Percentiles rank a stretch among this genome's conserved stretches.
phyloP scores from a whole-genome alignment of 495 filamentous ascomycete species.

The Penicillium soppii region DNA sequence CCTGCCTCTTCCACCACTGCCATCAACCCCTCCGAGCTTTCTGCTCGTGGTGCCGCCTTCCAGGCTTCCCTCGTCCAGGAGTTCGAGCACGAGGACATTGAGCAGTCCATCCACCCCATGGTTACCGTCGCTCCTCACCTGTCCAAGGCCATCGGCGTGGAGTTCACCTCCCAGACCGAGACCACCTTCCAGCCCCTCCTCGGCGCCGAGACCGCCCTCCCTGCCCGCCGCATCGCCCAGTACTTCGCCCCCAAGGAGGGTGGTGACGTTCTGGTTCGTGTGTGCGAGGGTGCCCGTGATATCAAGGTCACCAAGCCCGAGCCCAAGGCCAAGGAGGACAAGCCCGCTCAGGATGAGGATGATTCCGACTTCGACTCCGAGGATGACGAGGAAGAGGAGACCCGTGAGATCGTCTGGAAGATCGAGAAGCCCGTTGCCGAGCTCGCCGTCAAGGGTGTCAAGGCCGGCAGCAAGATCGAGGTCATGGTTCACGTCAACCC shows the following conservation, averaged over 20 bases:
- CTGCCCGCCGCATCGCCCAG: constrained; percentile 77
- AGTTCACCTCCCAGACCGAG: constrained; percentile 63
- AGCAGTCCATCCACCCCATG: constrained; percentile 91
- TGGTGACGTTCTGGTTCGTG: constrained; percentile 80
- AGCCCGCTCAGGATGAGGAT: constrained; percentile 57
- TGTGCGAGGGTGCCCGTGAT: constrained; percentile 81
- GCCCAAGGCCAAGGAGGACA: constrained; percentile 68
- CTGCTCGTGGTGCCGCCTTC: constrained; percentile 87
- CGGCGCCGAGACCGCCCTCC: constrained; percentile 81
- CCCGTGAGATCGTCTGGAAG: constrained; percentile 90
- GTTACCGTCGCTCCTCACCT: constrained; percentile 93
- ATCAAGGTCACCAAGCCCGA: constrained; percentile 90
- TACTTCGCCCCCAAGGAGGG: constrained; percentile 72
- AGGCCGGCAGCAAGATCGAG: constrained; percentile 90
- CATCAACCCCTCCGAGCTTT: constrained; percentile 90
- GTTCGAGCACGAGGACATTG: constrained; percentile 90
- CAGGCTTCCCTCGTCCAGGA: constrained; percentile 91
- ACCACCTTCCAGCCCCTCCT: constrained; percentile 75
- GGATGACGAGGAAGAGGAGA: constrained; percentile 78
- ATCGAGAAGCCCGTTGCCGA: constrained; percentile 81
- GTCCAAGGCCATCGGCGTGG: constrained; percentile 81
- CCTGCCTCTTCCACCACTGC: constrained; percentile 73
- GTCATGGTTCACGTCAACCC: constrained; percentile 81
- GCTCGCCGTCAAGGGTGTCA: constrained; percentile 74
- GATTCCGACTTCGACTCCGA: constrained; percentile 64